These are phyloP conservation scores for Aspergillus caelatus DNA, from an alignment of 2,329 filamentous ascomycete species.

Conservation along the genomic window DNA sequence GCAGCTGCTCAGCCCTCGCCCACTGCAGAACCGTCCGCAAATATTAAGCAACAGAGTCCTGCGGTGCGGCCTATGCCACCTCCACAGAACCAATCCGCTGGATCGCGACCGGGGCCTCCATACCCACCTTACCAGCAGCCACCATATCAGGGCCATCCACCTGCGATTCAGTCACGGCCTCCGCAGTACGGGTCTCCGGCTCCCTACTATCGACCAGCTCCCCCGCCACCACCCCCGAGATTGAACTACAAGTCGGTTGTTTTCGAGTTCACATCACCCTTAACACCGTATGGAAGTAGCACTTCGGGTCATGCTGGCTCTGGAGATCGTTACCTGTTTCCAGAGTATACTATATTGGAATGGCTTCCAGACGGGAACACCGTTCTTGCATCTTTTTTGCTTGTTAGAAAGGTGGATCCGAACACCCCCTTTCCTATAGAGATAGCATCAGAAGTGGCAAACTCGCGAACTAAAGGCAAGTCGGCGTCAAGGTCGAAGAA, in stretches of 20 bases:
- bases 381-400: constrained; percentile 51
- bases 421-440: constrained; percentile 43
- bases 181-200: constrained; percentile 36
- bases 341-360: constrained; percentile 52
- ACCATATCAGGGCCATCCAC: constrained; percentile 32
- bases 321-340: constrained; percentile 53
- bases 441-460: constrained; percentile 30
- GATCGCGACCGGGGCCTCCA: constrained; percentile 31
- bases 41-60: constrained; percentile 24
- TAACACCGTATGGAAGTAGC: constrained; percentile 45
- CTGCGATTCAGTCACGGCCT: constrained; percentile 41
- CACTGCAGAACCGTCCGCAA: constrained; percentile 8
- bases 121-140: constrained; percentile 35
- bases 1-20: constrained; percentile 14
- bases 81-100: constrained; percentile 21
- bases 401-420: constrained; percentile 47
- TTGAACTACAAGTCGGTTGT: constrained; percentile 50
- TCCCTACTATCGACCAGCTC: constrained; percentile 36
- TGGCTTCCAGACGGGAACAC: constrained; percentile 49
- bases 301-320: constrained; percentile 45
- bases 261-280: constrained; percentile 50
- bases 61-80: constrained; percentile 28
- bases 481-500: constrained; percentile 42
- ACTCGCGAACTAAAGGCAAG: constrained; percentile 33
- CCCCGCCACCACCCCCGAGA: constrained; percentile 39